A percentile compares a stretch with the other conserved stretches of the same genome.
These are phyloP conservation scores for Jackrogersella minutella DNA, from an alignment of 495 filamentous ascomycete genomes.

Conservation along the genomic window DNA sequence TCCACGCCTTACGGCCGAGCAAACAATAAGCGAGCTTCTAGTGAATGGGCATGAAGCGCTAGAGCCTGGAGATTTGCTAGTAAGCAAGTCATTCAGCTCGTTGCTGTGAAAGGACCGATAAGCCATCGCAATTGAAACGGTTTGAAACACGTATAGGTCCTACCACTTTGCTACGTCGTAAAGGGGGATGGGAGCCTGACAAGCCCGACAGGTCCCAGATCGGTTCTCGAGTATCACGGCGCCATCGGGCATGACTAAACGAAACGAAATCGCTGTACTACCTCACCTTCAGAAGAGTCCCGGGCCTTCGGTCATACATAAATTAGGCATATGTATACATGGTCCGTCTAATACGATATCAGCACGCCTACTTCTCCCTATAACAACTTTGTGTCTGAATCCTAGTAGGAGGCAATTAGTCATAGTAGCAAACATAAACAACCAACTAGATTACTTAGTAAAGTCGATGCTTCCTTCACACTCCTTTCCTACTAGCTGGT, in stretches of 20 bases:
- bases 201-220: conserved; percentile 22
- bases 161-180: conserved; percentile 33
- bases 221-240: conserved; percentile 36
- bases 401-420: background rate
- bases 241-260: conserved; percentile 44
- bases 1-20: conserved; percentile 38
- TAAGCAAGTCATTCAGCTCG: conserved; percentile 3
- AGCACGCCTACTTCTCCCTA: background rate
- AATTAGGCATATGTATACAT: conserved; percentile 16
- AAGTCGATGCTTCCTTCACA: background rate
- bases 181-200: conserved; percentile 18
- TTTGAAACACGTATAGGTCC: conserved; percentile 39
- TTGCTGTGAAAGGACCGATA: conserved; percentile 37
- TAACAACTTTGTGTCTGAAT: background rate
- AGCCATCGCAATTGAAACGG: conserved; percentile 38
- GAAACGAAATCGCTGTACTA: conserved; percentile 42
- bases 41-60: conserved; percentile 12
- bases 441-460: background rate
- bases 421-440: background rate
- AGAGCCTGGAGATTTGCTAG: conserved; percentile 6
- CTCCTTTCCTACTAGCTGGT: background rate
- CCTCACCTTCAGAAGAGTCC: conserved; percentile 31
- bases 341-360: conserved; percentile 6
- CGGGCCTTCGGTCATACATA: conserved; percentile 30
- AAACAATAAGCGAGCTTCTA: conserved; percentile 26